Evolutionary conservation across 306 rosid genomes (phyloP), one percentile per base, ranked within the genome.

Genomic region (Geum urbanum): DNA sequence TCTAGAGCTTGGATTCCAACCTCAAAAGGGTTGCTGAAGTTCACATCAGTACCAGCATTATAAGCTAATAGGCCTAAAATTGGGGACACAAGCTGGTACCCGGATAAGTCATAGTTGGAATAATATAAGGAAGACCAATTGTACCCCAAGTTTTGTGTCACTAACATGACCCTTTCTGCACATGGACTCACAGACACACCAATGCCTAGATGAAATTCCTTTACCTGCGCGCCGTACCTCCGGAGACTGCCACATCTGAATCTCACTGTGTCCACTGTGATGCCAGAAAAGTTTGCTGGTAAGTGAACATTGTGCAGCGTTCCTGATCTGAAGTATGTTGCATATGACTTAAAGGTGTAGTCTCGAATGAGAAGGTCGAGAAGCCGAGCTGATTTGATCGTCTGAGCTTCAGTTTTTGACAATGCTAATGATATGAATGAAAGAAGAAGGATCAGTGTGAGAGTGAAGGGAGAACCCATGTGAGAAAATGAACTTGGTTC

Each of bases 331-430:
- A 81, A 70, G 75, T 65, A 46, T 55, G 76, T 58, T 69, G 76
- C 81, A 35, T 84, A 73, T 40, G 89, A 79, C 64, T 83, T 88
- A 74, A 94, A 84, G 0, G 97, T 89, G 78, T 84, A 79, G 73
- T 94, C 96, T 74, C 97, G 80, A 54, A 94, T 86, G 76, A 84
- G 59, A 24, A 94, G 99, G 79, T 94, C 99, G 11, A 94, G 95
- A 73, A 91, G 92, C 67, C 84, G 92, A 69, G 83, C 65, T 53
- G 97, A 87, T 74, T 82, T 82, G 58, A 86, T 69, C 37, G 67
- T 78, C 60, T 84, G 85, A 78, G 78, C 84, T 78, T 73, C 70
- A 32, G 80, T 77, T 77, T 81, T 79, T 51, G 41, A 57, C 32
- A 80, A 73, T 51, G 82, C 55, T 22, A 67, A 63, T 9, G 81